Base-by-base conservation (phyloP, 106 monocot species). In the Apostasia ramifera region DNA sequence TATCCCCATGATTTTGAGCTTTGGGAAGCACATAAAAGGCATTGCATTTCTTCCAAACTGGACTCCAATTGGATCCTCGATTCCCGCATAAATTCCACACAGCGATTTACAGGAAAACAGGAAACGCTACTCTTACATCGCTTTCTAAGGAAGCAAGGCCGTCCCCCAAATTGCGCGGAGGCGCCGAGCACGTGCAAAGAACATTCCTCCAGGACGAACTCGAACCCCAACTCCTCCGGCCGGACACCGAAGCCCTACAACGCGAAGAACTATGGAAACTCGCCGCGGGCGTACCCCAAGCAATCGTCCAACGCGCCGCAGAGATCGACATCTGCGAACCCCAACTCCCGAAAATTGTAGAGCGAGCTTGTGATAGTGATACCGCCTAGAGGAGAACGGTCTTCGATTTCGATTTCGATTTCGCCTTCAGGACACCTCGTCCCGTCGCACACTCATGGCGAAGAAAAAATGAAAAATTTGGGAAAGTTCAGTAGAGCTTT, bases 181-280 rank as follows among this genome's bases (percentile, higher is more conserved):
- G 75, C 42, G 83, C 80, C 37, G 71, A 72, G 44, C 67, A 83
- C 15, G 78, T 47, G 54, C 87, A 83, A 26, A 61, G 61, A 15
- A 81, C 54, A 56, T 12, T 68, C 77, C 70, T 74, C 64, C 59
- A 15, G 8, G 12, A 40, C 39, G 7, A 48, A 39, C 54, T 8
- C 1, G 54, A 66, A 40, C 55, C 53, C 72, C 41, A 57, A 1
- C 56, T 59, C 68, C 13, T 69, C 14, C 48, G 39, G 12, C 55
- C 5, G 37, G 47, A 52, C 5, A 49, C 47, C 2, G 47, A 42
- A 39, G 50, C 42, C 52, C 61, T 38, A 10, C 8, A 15, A 8
- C 61, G 60, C 46, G 48, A 72, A 6, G 76, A 37, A 37, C 37
- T 48, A 47, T 48, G 13, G n/a, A 54, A 13, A 44, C 47, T 43